These are phyloP conservation scores for Zasmidium cellare DNA, from an alignment of 2,329 filamentous ascomycete genomes.

Conservation along the genomic window DNA sequence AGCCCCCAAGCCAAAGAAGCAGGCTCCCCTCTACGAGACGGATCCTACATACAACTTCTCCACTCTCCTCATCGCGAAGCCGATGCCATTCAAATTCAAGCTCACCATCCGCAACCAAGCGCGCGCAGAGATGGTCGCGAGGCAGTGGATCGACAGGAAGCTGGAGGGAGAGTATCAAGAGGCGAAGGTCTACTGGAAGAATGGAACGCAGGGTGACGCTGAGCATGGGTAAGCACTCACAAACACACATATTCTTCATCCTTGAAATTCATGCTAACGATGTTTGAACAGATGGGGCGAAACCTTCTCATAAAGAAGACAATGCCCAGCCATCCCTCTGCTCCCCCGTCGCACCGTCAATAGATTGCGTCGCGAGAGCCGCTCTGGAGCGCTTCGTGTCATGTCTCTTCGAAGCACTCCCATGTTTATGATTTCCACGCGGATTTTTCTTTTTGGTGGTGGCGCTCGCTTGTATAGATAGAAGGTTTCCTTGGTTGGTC, in stretches of 20 bases:
- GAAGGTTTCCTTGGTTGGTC: background rate
- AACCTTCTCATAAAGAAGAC: slow-evolving; percentile 7
- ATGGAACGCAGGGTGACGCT: slow-evolving; percentile 26
- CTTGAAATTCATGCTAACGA: background rate
- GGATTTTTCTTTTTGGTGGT: too few species aligned
- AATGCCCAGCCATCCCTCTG: background rate
- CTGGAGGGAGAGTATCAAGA: slow-evolving; percentile 41
- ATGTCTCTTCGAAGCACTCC: background rate
- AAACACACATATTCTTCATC: too few species aligned
- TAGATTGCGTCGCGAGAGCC: background rate
- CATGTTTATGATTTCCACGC: background rate
- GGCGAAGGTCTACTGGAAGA: slow-evolving; percentile 40
- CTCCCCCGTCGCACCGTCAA: too few species aligned
- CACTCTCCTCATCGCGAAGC: slow-evolving; percentile 48
- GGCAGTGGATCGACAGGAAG: slow-evolving; percentile 38
- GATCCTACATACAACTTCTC: slow-evolving; percentile 48
- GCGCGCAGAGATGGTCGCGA: slow-evolving; percentile 35
- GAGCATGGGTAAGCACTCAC: slow-evolving; percentile 22
- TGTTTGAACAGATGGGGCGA: slow-evolving; percentile 8
- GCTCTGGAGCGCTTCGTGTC: background rate
- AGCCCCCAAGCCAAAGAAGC: background rate
- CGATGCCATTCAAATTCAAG: slow-evolving; percentile 45
- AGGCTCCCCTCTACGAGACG: slow-evolving; percentile 3
- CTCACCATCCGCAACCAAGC: slow-evolving; percentile 37
- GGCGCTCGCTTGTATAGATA: background rate